These are phyloP conservation scores for Lolium multiflorum DNA, from an alignment of 176 grass and related monocot species.

Conservation along the genomic window DNA sequence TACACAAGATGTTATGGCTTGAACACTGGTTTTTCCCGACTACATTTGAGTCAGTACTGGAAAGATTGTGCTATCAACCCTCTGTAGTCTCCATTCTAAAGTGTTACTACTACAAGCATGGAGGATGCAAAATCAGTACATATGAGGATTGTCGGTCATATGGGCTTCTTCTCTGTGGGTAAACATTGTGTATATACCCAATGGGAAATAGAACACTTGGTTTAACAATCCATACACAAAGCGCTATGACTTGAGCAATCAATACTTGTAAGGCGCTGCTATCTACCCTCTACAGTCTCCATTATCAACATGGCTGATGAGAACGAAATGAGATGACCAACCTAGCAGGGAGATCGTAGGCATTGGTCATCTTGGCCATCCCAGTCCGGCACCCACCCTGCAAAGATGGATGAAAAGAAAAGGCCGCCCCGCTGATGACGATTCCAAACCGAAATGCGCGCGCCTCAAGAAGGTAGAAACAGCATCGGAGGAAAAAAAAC, in stretches of 20 bases:
- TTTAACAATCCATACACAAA: background rate
- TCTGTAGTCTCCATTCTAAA: background rate
- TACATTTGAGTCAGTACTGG: background rate
- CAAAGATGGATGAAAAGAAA: background rate
- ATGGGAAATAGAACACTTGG: background rate
- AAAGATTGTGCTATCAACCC: background rate
- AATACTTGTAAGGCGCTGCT: background rate
- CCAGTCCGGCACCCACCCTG: slow-evolving; percentile 91
- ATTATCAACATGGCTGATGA: background rate
- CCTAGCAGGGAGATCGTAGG: slow-evolving; percentile 89
- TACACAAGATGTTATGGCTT: background rate
- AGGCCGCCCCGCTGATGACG: background rate
- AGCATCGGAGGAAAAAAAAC: background rate
- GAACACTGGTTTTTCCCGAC: background rate
- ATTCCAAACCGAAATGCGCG: slow-evolving; percentile 23
- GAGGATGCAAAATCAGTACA: too few relatives aligned
- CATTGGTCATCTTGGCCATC: slow-evolving; percentile 96
- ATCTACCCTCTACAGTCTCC: background rate
- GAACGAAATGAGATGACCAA: slow-evolving; percentile 41
- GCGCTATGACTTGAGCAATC: background rate
- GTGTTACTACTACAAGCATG: background rate
- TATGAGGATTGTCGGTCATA: too few relatives aligned
- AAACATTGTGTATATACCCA: background rate
- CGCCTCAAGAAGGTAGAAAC: background rate
- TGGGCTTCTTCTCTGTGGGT: background rate